Evolutionary conservation across 1,139 yeast genomes (phyloP), one percentile per base, ranked within the genome.

Genomic region (Debaryomyces sp.): DNA sequence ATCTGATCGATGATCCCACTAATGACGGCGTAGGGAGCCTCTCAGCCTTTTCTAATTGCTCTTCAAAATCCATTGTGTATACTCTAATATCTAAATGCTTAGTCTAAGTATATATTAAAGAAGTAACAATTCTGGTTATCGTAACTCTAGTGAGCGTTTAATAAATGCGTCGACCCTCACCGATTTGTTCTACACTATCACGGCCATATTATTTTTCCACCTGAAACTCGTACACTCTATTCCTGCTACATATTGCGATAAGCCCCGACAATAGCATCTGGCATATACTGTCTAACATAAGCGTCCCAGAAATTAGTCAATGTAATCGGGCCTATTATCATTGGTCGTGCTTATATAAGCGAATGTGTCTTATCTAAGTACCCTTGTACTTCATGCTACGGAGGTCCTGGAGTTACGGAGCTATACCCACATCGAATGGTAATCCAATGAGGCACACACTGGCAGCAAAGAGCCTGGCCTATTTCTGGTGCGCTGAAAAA

Each of bases 1-100:
- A 78, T 57, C 85, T 68, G 41, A 81, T 64, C 12, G 83, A 76
- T 5, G 82, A 66, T 5, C 86, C 86, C 36, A 81, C 80, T 52
- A 81, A 69, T 23, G 85, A 78, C n/a, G 85, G 85, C 13, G 74
- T 63, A 17, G 73, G 65, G 47, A 73, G 69, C 55, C 68, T 71
- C 58, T 80, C 82, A 13, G 80, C 82, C 54, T 73, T 74, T 62
- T 79, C 80, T 55, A 79, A 70, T 61, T 80, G 83, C 58, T 75
- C 73, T 67, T 80, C 84, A 60, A 78, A 73, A 62, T 81, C 83
- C 85, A 81, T 81, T 41, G 35, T 18, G 22, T 30, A 41, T 29
- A 18, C 29, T 41, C 15, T 18, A 30, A 22, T 41, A 30, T 30
- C 26, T 35, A 35, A 35, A 35, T 35, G 13, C 15, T 35, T 17